Percentiles rank a stretch among this genome's conserved stretches.
These are phyloP conservation scores for Monocercomonoides exilis DNA, from an alignment of 78 protist genomes.

Conservation along the genomic window DNA sequence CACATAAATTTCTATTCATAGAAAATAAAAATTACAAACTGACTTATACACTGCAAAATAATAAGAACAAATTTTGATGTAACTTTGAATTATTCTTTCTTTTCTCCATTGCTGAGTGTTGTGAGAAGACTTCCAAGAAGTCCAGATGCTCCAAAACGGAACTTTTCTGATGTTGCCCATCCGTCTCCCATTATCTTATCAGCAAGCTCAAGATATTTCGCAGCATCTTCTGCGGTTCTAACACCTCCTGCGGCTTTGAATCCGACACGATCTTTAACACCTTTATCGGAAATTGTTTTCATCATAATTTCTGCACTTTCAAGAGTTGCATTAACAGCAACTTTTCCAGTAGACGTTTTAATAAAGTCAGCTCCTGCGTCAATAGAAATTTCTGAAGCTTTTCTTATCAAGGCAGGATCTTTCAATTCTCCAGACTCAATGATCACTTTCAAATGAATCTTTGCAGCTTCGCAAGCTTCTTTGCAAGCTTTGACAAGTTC, in stretches of 20 bases:
- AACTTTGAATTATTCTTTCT: too few species aligned
- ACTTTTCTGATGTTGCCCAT: not conserved
- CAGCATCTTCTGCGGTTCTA: slow-evolving; percentile 22
- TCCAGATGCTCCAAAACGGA: slow-evolving; percentile 20
- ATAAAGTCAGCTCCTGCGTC: slow-evolving; percentile 34
- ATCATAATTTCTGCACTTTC: slow-evolving; percentile 12
- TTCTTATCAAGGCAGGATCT: not conserved
- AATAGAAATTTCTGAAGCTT: slow-evolving; percentile 19
- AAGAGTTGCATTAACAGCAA: slow-evolving; percentile 14
- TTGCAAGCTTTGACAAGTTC: not conserved
- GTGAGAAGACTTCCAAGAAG: not conserved
- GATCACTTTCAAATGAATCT: slow-evolving; percentile 5
- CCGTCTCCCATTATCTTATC: not conserved
- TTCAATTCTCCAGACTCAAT: slow-evolving; percentile 23
- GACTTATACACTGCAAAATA: too few species aligned
- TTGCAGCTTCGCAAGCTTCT: not conserved
- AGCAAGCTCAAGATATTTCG: not conserved
- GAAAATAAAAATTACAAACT: too few species aligned
- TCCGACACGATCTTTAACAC: not conserved
- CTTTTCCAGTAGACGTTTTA: slow-evolving; percentile 38
- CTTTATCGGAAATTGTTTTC: slow-evolving; percentile 14
- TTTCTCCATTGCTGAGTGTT: too few species aligned
- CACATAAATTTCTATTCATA: too few species aligned
- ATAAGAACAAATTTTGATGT: too few species aligned
- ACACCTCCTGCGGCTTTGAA: slow-evolving; percentile 42